Evolutionary conservation across 768 basidiomycete species (phyloP).

Genomic region (Naganishia vaughanmartiniae): DNA sequence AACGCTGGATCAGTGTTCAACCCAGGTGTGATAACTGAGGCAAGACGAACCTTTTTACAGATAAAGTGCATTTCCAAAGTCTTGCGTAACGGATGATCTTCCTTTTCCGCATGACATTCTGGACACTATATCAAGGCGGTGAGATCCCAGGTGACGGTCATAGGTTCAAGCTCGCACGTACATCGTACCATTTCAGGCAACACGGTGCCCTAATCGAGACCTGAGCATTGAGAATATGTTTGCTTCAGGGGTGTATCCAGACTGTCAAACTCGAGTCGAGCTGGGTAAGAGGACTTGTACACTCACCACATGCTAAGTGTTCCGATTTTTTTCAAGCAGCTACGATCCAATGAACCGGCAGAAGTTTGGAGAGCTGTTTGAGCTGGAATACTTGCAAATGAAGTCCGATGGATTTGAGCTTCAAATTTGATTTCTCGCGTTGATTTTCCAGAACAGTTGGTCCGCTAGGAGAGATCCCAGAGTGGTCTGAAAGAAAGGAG

Average conservation of each 20-base stretch:
- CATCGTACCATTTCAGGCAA: slow-evolving; percentile 94
- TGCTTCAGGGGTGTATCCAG: slow-evolving; percentile 57
- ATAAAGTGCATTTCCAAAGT: slow-evolving; percentile 79
- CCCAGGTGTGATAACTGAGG: background rate
- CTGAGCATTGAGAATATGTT: slow-evolving; percentile 94
- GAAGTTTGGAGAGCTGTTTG: no score
- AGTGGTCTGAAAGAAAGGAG: no score
- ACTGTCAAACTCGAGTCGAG: background rate
- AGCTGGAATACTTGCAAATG: no score
- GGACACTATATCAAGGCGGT: slow-evolving; percentile 59
- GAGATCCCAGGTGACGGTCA: no score
- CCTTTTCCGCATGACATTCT: slow-evolving; percentile 84
- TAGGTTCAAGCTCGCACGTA: slow-evolving; percentile 36
- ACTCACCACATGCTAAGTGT: slow-evolving; percentile 2
- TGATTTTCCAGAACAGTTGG: background rate
- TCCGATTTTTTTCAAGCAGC: background rate
- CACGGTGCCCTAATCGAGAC: slow-evolving; percentile 94
- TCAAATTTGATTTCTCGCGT: background rate
- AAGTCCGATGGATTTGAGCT: background rate
- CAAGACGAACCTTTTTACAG: slow-evolving; percentile 64
- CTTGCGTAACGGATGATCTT: slow-evolving; percentile 69
- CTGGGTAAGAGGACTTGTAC: background rate
- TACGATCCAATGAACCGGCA: background rate
- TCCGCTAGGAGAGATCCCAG: background rate
- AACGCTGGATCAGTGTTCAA: background rate